Evolutionary conservation across 2,329 filamentous ascomycete species (phyloP), one percentile per base, ranked within the genome.

Genomic region (Trichoderma sp.): DNA sequence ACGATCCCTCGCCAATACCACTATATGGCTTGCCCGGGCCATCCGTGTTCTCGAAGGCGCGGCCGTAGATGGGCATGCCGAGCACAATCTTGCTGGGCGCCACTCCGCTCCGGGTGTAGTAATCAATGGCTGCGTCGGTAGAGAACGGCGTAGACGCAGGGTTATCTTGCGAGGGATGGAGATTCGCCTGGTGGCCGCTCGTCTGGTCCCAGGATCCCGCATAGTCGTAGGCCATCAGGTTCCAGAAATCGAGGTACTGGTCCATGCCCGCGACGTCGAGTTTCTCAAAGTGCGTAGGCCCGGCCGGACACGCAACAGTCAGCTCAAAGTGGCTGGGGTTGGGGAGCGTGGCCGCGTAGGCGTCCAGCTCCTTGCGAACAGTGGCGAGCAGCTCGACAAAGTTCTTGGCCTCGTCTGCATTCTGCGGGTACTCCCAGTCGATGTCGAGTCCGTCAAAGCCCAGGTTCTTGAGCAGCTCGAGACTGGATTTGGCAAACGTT

Each of bases 11-110:
- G 1, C 93, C 93, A 9, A 91, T 82, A 7, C 92, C 93, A 56
- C 76, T 84, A 77, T 84, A 97, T 0, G 85, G 78, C 39, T 81
- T 76, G 1, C 94, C 94, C 0, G 87, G 84, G 0, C 93, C 93
- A 28, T 89, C 83, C 0, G 94, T 97, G 68, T 87, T 85, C 70
- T 88, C 83, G 75, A 97, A 98, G 0, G 91, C 87, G 43, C 93
- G 90, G 1, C 94, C 94, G 74, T 97, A 98, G 14, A 98, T 80
- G 2, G 94, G 93, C 90, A 97, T 94, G 3, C 94, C 93, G 15
- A 97, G 77, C 3, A 97, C 90, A 62, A 98, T 86, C 78, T 97
- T 97, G 67, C 81, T 74, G 0, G 87, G 74, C 0, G 83, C 73
- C 0, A 97, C 87, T 7, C 89, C 88, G 14, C 84, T 82, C 1